phyloP scores from a whole-genome alignment of 2,329 filamentous ascomycete genomes.

The Talaromyces sp. region DNA sequence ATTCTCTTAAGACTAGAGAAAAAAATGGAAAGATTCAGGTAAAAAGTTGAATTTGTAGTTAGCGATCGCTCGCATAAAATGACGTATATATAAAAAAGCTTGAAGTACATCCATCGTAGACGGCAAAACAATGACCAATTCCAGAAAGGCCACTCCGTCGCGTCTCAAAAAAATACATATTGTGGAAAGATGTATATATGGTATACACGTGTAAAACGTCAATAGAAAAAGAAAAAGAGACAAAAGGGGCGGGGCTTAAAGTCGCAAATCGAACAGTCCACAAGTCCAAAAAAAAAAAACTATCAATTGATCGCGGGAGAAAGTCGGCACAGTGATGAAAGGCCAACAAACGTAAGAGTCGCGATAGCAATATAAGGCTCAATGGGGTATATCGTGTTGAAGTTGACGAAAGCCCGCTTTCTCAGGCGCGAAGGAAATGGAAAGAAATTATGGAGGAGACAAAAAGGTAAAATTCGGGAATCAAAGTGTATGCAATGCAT shows the following conservation, averaged over 20 bases:
- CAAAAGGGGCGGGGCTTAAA: background rate
- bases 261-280: background rate
- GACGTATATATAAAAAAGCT: background rate
- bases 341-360: background rate
- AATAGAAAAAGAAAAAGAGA: background rate
- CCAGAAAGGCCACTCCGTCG: background rate
- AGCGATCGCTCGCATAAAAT: background rate
- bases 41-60: background rate
- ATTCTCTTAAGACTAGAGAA: no score
- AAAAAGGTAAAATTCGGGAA: background rate
- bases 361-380: background rate
- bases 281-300: background rate
- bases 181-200: background rate
- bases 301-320: background rate
- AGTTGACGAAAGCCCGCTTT: background rate
- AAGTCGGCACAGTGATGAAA: background rate
- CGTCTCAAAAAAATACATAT: slow-evolving; percentile 4
- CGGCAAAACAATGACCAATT: background rate
- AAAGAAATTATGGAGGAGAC: background rate
- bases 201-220: slow-evolving; percentile 1
- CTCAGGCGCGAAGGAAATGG: background rate
- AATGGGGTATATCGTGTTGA: slow-evolving; percentile 9
- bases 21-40: background rate
- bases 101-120: background rate
- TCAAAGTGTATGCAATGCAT: slow-evolving; percentile 12